These are phyloP conservation scores for Cyclostephanos tholiformis DNA, from an alignment of 108 stramenopile species.

Conservation along the genomic window DNA sequence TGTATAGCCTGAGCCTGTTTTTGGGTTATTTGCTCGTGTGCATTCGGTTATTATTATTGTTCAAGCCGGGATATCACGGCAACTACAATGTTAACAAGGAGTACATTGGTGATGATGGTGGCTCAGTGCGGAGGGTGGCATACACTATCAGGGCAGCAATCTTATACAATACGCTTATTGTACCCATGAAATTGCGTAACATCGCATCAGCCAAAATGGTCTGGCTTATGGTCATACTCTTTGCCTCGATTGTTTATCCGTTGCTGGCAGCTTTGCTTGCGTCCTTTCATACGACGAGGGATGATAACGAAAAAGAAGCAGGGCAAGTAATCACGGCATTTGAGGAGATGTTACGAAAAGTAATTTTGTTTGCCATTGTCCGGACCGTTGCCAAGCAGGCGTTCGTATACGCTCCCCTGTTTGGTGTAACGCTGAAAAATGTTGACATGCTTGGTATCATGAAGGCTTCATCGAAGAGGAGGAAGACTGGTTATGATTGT, in stretches of 20 bases:
- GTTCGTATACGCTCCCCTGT: neutral
- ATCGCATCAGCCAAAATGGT: neutral
- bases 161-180: neutral
- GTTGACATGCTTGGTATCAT: neutral
- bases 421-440: neutral
- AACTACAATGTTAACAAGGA: neutral
- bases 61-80: neutral
- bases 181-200: neutral
- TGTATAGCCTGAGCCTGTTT: slow-evolving; percentile 5
- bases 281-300: neutral
- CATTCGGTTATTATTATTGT: neutral
- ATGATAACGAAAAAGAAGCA: neutral
- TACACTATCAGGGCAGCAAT: neutral
- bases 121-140: neutral
- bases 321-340: neutral
- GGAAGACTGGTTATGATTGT: neutral
- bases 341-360: neutral
- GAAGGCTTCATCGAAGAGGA: neutral
- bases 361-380: neutral
- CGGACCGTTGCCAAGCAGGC: neutral
- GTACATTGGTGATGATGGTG: neutral
- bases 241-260: neutral
- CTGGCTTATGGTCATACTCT: neutral
- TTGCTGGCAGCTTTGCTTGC: neutral
- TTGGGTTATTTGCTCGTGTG: neutral